Conservation (phyloP, 352 stramenopile genomes). For the Pythium insidiosum region DNA sequence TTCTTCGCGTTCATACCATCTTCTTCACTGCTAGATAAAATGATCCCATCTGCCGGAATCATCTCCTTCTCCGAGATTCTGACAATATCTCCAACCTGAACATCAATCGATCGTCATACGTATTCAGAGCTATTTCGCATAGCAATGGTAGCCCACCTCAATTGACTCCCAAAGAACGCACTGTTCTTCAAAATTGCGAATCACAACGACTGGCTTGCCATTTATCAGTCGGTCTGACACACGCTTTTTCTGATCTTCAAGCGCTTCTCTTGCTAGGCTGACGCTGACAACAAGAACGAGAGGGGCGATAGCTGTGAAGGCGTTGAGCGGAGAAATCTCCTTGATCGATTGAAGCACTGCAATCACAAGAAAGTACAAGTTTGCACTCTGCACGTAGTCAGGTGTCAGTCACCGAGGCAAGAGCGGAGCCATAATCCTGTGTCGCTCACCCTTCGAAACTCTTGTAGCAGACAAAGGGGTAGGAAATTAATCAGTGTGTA, state of each 20-base stretch:
- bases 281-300: slow-evolving; percentile 80
- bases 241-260: slow-evolving; percentile 68
- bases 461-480: slow-evolving; percentile 55
- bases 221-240: slow-evolving; percentile 56
- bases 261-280: slow-evolving; percentile 63
- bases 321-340: slow-evolving; percentile 59
- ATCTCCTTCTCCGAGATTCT: slow-evolving; percentile 75
- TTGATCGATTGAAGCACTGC: slow-evolving; percentile 89
- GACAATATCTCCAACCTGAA: slow-evolving; percentile 63
- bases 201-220: slow-evolving; percentile 34
- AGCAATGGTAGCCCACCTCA: no score
- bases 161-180: slow-evolving; percentile 67
- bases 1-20: slow-evolving; percentile 30
- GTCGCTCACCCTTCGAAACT: slow-evolving; percentile 71
- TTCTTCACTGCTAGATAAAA: slow-evolving; percentile 80
- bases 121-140: no score
- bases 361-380: slow-evolving; percentile 93
- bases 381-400: slow-evolving; percentile 55
- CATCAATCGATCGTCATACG: slow-evolving; percentile 21
- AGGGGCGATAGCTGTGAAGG: slow-evolving; percentile 67
- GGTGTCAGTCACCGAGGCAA: neutral
- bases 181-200: slow-evolving; percentile 55
- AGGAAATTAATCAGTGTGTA: slow-evolving; percentile 83
- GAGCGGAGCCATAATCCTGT: no score
- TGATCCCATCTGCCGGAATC: slow-evolving; percentile 89